Base-by-base conservation (phyloP, 2,329 filamentous ascomycete species). In the Neofusicoccum parvum region DNA sequence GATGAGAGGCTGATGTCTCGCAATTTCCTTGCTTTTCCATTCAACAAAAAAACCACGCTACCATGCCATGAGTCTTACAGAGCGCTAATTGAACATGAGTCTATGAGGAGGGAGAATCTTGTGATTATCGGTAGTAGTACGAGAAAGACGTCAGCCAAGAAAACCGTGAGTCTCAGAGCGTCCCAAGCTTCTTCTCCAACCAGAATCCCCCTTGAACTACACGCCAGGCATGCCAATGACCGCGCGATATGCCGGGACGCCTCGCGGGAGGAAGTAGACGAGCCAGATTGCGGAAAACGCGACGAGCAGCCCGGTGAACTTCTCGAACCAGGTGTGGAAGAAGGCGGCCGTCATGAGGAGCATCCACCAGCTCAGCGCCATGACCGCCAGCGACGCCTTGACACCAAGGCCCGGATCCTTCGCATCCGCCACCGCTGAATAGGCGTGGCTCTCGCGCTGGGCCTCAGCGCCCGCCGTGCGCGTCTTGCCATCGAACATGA, bases 261-360 rank as follows among this genome's bases (percentile, higher is more conserved):
- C 81, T 54, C 82, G 74, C 2, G 82, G 82, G 54, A 81, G 71
- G 67, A 83, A 83, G 69, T 84, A 84, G 5, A 84, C 77, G 2
- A 72, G 65, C 69, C 80, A 83, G 15, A 84, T 69, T 9, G 77
- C 79, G 14, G 69, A 68, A 68, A 82, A 82, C 1, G 81, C 82
- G 23, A 84, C 81, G n/a, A 81, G 23, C 60, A 83, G 70, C 0
- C 82, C 82, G 15, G 82, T 84, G 60, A 83, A 80, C 90, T 98
- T 99, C 82, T 99, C 95, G 72, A 96, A 89, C 94, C 94, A 98
- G 0, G 95, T 99, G 78, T 99, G 95, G 74, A 99, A 99, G 83
- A 94, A 99, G 45, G 96, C 94, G 2, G 94, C 94, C 46, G 95
- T 99, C 95, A 99, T 99, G 67, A 98, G 83, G 75, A 99, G 79